Conservation (phyloP, 2,329 filamentous ascomycete species). For the Paracoccidioides lutzii region DNA sequence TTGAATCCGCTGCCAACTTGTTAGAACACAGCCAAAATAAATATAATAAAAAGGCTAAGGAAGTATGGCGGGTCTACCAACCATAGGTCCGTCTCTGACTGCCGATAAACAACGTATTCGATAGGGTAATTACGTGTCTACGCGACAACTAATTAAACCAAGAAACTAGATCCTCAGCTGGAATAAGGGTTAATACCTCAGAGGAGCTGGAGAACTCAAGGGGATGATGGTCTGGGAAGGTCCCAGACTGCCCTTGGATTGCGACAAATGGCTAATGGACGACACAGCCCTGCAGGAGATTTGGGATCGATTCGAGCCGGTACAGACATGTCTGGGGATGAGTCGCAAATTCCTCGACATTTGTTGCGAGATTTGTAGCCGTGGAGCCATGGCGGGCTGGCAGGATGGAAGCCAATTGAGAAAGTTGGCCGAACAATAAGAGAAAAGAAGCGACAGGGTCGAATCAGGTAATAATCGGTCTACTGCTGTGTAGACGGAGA, state of each 20-base stretch:
- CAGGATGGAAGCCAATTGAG: background rate
- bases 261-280: background rate
- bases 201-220: background rate
- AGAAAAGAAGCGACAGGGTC: background rate
- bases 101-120: background rate
- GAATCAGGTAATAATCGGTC: background rate
- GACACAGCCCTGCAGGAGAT: background rate
- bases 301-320: background rate
- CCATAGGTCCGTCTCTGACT: background rate
- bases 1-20: slow-evolving; percentile 50
- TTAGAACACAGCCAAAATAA: slow-evolving; percentile 7
- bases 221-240: background rate
- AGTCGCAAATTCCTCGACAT: slow-evolving; percentile 15
- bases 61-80: background rate
- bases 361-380: slow-evolving; percentile 25
- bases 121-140: background rate
- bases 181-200: background rate
- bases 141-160: background rate
- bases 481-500: no score
- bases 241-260: background rate
- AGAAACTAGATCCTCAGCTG: background rate
- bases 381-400: slow-evolving; percentile 25
- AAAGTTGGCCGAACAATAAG: background rate
- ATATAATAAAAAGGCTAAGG: background rate
- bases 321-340: slow-evolving; percentile 6